phyloP scores from a whole-genome alignment of 1,284 basidiomycete species.

The Megacollybia platyphylla region DNA sequence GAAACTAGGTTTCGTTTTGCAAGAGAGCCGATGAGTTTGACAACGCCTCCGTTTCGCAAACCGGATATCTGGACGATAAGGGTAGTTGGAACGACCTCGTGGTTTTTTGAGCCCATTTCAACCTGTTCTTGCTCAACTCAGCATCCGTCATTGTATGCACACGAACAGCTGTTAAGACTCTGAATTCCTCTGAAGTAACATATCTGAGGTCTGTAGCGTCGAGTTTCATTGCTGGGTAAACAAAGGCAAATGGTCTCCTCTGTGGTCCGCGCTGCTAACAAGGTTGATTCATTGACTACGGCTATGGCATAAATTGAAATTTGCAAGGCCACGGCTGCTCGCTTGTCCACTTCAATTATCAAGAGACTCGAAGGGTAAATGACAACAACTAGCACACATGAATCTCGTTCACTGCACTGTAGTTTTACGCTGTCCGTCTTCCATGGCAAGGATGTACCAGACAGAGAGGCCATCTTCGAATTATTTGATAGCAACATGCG shows the following conservation, averaged over 20 bases:
- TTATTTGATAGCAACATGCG: conserved; percentile 49
- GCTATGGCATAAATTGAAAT: too few species aligned
- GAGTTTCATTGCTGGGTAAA: conserved; percentile 62
- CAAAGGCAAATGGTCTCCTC: conserved; percentile 1
- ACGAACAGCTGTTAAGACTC: conserved; percentile 84
- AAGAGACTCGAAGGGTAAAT: not conserved
- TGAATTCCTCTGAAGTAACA: conserved; percentile 85
- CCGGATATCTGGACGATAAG: conserved; percentile 90
- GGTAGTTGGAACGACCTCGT: conserved; percentile 85
- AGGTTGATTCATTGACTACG: not conserved
- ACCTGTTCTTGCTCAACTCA: conserved; percentile 36
- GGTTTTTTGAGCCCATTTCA: conserved; percentile 97
- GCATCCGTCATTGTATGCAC: conserved; percentile 1
- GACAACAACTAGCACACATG: not conserved
- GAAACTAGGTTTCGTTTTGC: conserved; percentile 89
- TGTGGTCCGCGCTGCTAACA: conserved; percentile 1
- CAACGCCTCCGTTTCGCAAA: conserved; percentile 83
- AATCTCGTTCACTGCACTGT: not conserved
- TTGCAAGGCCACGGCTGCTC: not conserved
- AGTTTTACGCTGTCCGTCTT: not conserved
- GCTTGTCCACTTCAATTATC: not conserved
- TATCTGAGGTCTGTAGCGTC: conserved; percentile 94
- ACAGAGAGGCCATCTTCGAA: conserved; percentile 28
- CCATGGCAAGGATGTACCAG: not conserved
- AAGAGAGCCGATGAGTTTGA: conserved; percentile 83